These are phyloP conservation scores for Hypoxylon sp. DNA, from an alignment of 2,329 filamentous ascomycete species.

Conservation along the genomic window DNA sequence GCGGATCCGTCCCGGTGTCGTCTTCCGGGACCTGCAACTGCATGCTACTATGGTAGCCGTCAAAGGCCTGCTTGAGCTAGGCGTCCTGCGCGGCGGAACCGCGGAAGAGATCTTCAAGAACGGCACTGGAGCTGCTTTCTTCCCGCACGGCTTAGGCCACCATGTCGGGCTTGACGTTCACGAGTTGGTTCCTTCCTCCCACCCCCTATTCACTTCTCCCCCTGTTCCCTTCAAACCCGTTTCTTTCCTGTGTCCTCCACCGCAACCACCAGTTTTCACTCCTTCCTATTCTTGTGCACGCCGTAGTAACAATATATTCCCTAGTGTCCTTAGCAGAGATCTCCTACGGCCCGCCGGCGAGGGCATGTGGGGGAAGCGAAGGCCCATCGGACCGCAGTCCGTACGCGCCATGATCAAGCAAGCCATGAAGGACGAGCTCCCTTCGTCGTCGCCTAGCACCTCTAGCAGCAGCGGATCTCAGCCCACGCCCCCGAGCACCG, in stretches of 20 bases:
- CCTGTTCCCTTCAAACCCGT: conserved; percentile 24
- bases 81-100: conserved; percentile 75
- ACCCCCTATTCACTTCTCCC: conserved; percentile 17
- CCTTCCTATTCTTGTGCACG: conserved; percentile 2
- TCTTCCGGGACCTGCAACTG: conserved; percentile 79
- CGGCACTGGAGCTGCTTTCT: conserved; percentile 71
- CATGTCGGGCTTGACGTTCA: conserved; percentile 76
- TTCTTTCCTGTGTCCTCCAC: conserved; percentile 20
- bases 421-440: conserved; percentile 25
- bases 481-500: conserved; percentile 3
- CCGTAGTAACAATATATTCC: conserved; percentile 21
- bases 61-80: conserved; percentile 75
- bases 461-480: conserved; percentile 11
- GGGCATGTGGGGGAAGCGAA: conserved; percentile 51
- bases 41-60: conserved; percentile 80
- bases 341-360: conserved; percentile 49
- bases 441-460: conserved; percentile 9
- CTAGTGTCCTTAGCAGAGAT: conserved; percentile 50
- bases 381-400: conserved; percentile 50
- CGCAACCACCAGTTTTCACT: background rate
- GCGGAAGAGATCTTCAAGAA: conserved; percentile 64
- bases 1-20: conserved; percentile 74
- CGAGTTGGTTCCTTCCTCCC: conserved; percentile 55
- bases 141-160: conserved; percentile 74
- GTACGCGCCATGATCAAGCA: conserved; percentile 51